phyloP scores from a whole-genome alignment of 2,329 filamentous ascomycete species.

The Botrytis pseudocinerea region DNA sequence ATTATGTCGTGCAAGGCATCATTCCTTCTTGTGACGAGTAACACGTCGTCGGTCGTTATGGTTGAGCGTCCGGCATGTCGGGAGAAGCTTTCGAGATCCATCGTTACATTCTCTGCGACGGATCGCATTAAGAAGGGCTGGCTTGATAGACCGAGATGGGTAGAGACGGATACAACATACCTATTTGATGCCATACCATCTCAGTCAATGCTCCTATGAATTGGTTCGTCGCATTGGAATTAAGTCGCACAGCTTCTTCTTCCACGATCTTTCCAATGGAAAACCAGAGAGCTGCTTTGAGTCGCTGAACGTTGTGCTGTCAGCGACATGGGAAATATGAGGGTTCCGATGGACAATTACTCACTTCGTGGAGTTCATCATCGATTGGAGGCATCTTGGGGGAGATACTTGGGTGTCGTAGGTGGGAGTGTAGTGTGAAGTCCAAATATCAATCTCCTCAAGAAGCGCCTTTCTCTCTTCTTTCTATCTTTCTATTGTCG shows the following conservation, averaged over 20 bases:
- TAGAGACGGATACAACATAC: slow-evolving; percentile 48
- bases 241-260: slow-evolving; percentile 70
- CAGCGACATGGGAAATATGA: not conserved
- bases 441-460: not conserved
- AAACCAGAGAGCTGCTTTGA: slow-evolving; percentile 85
- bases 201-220: slow-evolving; percentile 86
- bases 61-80: slow-evolving; percentile 80
- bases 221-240: slow-evolving; percentile 85
- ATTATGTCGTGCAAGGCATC: slow-evolving; percentile 79
- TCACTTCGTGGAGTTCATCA: slow-evolving; percentile 32
- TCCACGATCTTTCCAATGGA: slow-evolving; percentile 86
- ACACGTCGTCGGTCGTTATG: slow-evolving; percentile 81
- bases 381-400: slow-evolving; percentile 34
- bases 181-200: slow-evolving; percentile 83
- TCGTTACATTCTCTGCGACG: slow-evolving; percentile 51
- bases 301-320: slow-evolving; percentile 53
- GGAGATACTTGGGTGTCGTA: slow-evolving; percentile 11
- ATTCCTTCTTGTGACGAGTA: slow-evolving; percentile 84
- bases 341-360: not conserved
- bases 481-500: not conserved
- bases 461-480: not conserved
- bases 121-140: not conserved
- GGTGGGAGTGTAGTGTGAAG: not conserved
- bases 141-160: not conserved
- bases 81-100: slow-evolving; percentile 65